phyloP scores from a whole-genome alignment of 805 yeast genomes.

The Debaryomyces maramus region DNA sequence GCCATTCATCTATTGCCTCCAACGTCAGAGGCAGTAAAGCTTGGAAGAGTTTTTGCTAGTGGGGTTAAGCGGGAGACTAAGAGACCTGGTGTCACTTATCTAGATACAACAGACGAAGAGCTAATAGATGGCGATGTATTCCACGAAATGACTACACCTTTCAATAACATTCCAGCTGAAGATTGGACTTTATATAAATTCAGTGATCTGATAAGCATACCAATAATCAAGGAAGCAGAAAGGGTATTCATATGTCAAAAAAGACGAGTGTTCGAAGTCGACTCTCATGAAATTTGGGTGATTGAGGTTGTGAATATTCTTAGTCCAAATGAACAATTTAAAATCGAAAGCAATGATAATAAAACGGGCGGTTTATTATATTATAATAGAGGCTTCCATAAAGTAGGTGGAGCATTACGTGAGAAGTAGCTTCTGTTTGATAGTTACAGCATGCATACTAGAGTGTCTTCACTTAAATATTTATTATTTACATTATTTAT shows the following conservation, averaged over 20 bases:
- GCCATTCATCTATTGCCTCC: conserved; percentile 81
- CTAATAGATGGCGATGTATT: conserved; percentile 35
- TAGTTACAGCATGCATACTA: not conserved
- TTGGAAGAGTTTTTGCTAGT: conserved; percentile 66
- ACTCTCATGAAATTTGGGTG: conserved; percentile 90
- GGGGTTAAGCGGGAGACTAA: conserved; percentile 55
- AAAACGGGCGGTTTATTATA: conserved; percentile 66
- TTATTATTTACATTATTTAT: not conserved
- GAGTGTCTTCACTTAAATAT: not conserved
- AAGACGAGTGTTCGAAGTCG: conserved; percentile 54
- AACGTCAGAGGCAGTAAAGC: conserved; percentile 46
- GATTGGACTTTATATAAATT: conserved; percentile 34
- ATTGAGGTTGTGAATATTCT: conserved; percentile 67
- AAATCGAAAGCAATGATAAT: conserved; percentile 8
- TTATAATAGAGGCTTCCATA: conserved; percentile 62
- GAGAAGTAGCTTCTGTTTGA: conserved; percentile 12
- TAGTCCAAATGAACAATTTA: conserved; percentile 20
- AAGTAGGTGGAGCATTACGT: conserved; percentile 39
- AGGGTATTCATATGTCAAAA: conserved; percentile 63
- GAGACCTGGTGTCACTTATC: conserved; percentile 23
- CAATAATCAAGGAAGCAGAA: conserved; percentile 59
- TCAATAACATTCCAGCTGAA: conserved; percentile 33
- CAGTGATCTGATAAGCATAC: conserved; percentile 37
- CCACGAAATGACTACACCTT: conserved; percentile 56
- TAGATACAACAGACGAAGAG: conserved; percentile 25